These are phyloP conservation scores for Raddia guianensis DNA, from an alignment of 176 grass and related monocot genomes.

Conservation along the genomic window DNA sequence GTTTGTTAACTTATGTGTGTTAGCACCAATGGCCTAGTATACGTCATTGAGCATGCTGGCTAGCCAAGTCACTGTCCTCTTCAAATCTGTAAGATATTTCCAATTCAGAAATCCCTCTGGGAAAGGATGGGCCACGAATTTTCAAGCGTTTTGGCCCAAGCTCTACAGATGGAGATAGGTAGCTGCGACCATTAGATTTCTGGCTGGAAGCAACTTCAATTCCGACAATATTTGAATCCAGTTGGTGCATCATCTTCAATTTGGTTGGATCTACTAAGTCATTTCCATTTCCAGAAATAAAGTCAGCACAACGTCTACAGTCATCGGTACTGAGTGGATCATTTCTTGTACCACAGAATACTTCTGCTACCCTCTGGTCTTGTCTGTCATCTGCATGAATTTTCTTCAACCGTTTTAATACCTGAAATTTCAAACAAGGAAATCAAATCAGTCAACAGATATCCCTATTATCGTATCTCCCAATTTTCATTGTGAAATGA, in stretches of 20 bases:
- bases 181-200: conserved; percentile 44
- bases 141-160: conserved; percentile 60
- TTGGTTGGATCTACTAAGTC: conserved; percentile 39
- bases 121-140: conserved; percentile 64
- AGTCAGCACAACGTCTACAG: conserved; percentile 35
- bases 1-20: conserved; percentile 53
- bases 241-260: conserved; percentile 47
- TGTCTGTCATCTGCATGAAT: conserved; percentile 44
- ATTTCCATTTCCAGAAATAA: conserved; percentile 46
- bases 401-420: conserved; percentile 93
- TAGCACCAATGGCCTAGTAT: conserved; percentile 49
- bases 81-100: conserved; percentile 54
- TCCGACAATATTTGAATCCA: conserved; percentile 33
- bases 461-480: background rate
- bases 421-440: conserved; percentile 43
- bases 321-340: conserved; percentile 40
- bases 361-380: conserved; percentile 34
- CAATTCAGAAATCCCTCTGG: conserved; percentile 36
- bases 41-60: conserved; percentile 36
- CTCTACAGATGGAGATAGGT: conserved; percentile 49
- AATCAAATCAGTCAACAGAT: conserved; percentile 27
- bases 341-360: conserved; percentile 44
- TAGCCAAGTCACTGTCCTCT: conserved; percentile 32
- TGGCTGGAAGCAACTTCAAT: conserved; percentile 28
- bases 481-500: conserved; percentile 28